Evolutionary conservation across 208 protist species (phyloP), one percentile per base, ranked within the genome.

Genomic region (Crithidia acanthocephali): DNA sequence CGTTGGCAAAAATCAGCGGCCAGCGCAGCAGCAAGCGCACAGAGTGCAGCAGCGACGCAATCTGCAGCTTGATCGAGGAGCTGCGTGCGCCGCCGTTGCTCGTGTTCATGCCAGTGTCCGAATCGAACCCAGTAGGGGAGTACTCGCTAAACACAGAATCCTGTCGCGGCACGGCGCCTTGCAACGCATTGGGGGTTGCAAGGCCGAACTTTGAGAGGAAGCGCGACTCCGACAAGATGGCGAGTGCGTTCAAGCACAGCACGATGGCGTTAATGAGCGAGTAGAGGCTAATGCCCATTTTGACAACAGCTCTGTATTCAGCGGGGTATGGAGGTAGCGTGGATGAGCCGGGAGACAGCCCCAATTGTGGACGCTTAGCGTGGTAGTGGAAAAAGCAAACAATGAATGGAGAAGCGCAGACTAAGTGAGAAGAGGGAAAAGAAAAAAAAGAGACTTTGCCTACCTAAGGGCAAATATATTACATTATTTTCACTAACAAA

Each of bases 141-240:
- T 62, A 68, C n/a, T 68, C 69, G 65, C 35, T 74, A 53, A 78
- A 73, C 42, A 35, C 56, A 15, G 61, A 51, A 6, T 74, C 74
- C 45, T 74, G 55, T 48, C 48, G 55, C 20, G 52, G 35, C 22
- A 47, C 40, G 13, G 47, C 45, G 10, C 53, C 62, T 8, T 78
- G 56, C 23, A 69, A 67, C 32, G 67, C 72, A 7, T 59, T 51
- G 13, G 77, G 48, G 9, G 84, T 83, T 0, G 81, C 83, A 3
- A 96, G 74, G 5, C 92, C 92, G 30, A 92, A 88, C 47, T 88
- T 90, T 13, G 79, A 64, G 16, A 96, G 83, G 16, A 96, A 86
- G 0, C 92, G 83, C n/a, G 79, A 85, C 72, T 96, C 88, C 1
- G 92, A 96, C 8, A 96, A 74, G 48, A 96, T 95, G 50, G 89